Conservation (phyloP, 805 yeast species). For the Candida multigemmis region DNA sequence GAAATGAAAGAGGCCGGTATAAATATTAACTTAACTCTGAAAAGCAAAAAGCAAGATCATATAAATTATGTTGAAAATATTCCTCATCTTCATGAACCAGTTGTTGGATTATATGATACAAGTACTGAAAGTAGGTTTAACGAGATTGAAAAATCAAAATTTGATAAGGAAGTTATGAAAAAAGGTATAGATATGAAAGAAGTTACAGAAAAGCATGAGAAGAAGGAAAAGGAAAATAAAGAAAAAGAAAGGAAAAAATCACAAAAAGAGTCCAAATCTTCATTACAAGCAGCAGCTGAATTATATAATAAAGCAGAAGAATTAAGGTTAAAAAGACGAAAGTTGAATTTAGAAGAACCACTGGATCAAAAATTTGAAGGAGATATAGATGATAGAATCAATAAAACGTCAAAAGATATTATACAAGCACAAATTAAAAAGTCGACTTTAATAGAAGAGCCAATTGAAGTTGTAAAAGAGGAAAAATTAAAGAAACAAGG, state of each 20-base stretch:
- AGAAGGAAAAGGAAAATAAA: conserved; percentile 13
- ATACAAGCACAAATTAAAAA: conserved; percentile 16
- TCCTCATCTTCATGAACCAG: conserved; percentile 67
- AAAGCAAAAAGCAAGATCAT: conserved; percentile 47
- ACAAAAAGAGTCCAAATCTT: conserved; percentile 8
- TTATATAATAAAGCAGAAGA: conserved; percentile 9
- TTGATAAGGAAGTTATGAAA: conserved; percentile 32
- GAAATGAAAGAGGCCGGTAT: conserved; percentile 78
- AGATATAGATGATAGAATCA: conserved; percentile 24
- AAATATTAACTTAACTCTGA: conserved; percentile 39
- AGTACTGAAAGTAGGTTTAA: conserved; percentile 45
- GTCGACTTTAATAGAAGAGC: conserved; percentile 24
- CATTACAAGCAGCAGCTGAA: conserved; percentile 16
- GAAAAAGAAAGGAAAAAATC: conserved; percentile 7
- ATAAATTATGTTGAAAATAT: conserved; percentile 81
- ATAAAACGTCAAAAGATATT: conserved; percentile 22
- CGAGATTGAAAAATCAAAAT: conserved; percentile 24
- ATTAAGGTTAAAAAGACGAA: conserved; percentile 6
- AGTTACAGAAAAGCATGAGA: conserved; percentile 18
- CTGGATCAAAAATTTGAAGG: conserved; percentile 2
- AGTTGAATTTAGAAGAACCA: conserved; percentile 4
- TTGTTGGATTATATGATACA: conserved; percentile 60
- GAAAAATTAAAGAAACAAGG: not conserved
- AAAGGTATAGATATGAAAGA: conserved; percentile 37
- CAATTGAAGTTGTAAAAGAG: not conserved